Evolutionary conservation across 2,329 filamentous ascomycete genomes (phyloP).

Genomic region (Cordyceps javanica): DNA sequence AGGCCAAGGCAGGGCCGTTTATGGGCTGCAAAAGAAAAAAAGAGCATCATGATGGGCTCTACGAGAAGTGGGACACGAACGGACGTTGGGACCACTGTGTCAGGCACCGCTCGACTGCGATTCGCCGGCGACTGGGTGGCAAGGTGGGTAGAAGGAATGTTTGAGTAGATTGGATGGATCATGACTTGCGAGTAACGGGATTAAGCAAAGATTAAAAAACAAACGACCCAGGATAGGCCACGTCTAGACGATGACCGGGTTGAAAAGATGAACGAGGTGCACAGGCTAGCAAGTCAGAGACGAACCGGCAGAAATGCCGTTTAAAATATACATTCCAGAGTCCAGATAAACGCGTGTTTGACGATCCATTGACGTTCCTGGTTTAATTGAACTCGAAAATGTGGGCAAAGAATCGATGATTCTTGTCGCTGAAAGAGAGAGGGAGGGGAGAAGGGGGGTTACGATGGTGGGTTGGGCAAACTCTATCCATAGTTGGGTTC

Average conservation of each 20-base stretch:
- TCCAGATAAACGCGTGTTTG: not conserved
- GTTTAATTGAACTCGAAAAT: not conserved
- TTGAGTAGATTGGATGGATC: not conserved
- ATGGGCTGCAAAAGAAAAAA: not conserved
- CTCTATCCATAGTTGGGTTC: too few relatives aligned
- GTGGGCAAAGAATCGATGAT: too few relatives aligned
- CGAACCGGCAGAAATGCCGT: too few relatives aligned
- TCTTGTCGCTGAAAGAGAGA: not conserved
- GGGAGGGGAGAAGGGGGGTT: too few relatives aligned
- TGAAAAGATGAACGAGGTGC: not conserved
- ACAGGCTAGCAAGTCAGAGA: not conserved
- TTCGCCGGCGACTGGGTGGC: not conserved
- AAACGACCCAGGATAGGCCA: not conserved
- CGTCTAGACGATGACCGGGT: too few relatives aligned
- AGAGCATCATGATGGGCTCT: not conserved
- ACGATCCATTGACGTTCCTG: not conserved
- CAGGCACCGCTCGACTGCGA: not conserved
- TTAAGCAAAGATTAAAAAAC: not conserved
- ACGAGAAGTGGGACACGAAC: not conserved
- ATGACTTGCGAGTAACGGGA: not conserved
- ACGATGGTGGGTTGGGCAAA: not conserved
- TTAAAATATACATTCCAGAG: too few relatives aligned
- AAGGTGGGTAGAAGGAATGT: not conserved
- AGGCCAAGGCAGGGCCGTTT: not conserved
- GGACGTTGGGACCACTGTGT: not conserved